Conservation (phyloP, 208 protist species). For the Trypanosoma boissoni region DNA sequence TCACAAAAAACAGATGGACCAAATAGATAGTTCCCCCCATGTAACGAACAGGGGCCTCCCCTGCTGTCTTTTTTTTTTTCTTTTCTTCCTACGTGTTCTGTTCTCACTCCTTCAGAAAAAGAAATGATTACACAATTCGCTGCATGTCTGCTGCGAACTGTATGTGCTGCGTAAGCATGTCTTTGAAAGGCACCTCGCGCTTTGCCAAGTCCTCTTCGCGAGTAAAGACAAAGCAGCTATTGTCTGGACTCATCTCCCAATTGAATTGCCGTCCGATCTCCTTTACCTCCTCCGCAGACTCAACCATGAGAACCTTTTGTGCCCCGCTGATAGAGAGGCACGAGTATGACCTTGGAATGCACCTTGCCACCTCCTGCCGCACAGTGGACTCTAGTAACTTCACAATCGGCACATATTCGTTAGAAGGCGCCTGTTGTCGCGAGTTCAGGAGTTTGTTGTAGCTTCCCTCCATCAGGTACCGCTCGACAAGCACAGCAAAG, state of each 20-base stretch:
- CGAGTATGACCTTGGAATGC: constrained; percentile 85
- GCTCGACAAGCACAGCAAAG: constrained; percentile 86
- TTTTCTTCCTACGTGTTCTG: no score
- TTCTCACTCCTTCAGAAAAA: no score
- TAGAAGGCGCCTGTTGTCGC: constrained; percentile 81
- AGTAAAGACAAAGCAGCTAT: constrained; percentile 65
- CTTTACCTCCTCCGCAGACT: constrained; percentile 59
- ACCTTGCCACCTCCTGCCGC: constrained; percentile 86
- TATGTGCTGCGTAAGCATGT: constrained; percentile 79
- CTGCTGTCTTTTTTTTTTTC: no score
- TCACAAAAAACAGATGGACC: no score
- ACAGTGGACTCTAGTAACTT: constrained; percentile 89
- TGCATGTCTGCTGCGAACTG: constrained; percentile 76
- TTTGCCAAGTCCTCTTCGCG: constrained; percentile 72
- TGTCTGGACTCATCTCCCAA: constrained; percentile 57
- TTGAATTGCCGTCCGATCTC: constrained; percentile 53
- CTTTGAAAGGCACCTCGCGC: constrained; percentile 74
- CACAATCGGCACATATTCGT: constrained; percentile 88
- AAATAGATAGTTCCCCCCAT: no score
- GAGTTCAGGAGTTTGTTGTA: constrained; percentile 91
- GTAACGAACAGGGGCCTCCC: no score
- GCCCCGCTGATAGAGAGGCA: constrained; percentile 67
- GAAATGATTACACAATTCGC: constrained; percentile 67
- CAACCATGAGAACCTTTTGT: constrained; percentile 87
- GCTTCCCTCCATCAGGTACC: constrained; percentile 92